Evolutionary conservation across 176 grass and related monocot genomes (phyloP), one percentile per base, ranked within the genome.

Genomic region (Rhipidocladum racemiflorum): DNA sequence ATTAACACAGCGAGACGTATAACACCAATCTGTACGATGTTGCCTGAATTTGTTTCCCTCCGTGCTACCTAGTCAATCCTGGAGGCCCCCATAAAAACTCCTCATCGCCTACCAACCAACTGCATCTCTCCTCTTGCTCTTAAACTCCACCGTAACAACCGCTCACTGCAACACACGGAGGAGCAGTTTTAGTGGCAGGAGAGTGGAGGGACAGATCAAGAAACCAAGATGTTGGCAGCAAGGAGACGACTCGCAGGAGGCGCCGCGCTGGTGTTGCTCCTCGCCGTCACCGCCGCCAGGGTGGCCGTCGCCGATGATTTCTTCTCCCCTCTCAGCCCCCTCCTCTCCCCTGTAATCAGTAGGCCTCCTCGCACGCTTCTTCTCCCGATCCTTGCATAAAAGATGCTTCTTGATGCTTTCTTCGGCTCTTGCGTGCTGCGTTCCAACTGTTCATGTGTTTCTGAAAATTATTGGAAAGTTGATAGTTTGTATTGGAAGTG

Each of bases 331-430:
- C 61, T 90, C 72, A 81, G 78, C 23, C 88, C 88, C 1, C 68
- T 95, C 60, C 61, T 91, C 61, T 57, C 94, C 35, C 94, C 94
- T 25, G 61, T 94, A 25, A 77, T 89, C 75, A 85, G 90, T 94
- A 89, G 20, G 49, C 28, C 18, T 20, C 20, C 10, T 16, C 17
- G 1, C 67, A 4, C 48, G 0, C 74, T 35, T 68, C 35, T 15
- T 28, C 29, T 15, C 35, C 23, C 65, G 7, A 1, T 13, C 9
- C 66, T 69, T 43, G 67, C 40, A 7, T 7, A 9, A 16, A 24
- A 6, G 43, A 20, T 25, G 9, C 48, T 49, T 30, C 24, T 71
- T 71, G 35, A 29, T 50, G 3, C 25, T 61, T 63, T 46, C 9
- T 65, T 45, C 4, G 25, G 10, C 57, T 7, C 48, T 46, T 75